Percentiles rank a stretch among this genome's conserved stretches.
These are phyloP conservation scores for Kwoniella botswanensis DNA, from an alignment of 768 basidiomycete genomes.

Conservation along the genomic window DNA sequence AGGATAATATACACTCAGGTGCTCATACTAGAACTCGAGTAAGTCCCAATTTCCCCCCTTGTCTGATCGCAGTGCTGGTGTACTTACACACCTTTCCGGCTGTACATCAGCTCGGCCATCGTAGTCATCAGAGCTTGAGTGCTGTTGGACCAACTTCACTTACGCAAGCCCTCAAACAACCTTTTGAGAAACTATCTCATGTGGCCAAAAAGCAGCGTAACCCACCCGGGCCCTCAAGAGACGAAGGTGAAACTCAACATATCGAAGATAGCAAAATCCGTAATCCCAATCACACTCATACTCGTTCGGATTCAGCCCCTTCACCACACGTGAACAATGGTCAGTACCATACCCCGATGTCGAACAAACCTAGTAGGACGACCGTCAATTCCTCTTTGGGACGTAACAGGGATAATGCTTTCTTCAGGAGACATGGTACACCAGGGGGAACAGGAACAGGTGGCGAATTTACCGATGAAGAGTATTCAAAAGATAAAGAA, in stretches of 20 bases:
- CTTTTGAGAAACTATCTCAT: conserved; percentile 38
- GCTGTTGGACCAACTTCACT: conserved; percentile 23
- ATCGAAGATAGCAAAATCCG: background rate
- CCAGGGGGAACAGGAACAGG: conserved; percentile 6
- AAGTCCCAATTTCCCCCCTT: background rate
- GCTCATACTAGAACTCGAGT: background rate
- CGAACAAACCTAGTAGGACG: conserved; percentile 14
- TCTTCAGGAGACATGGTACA: conserved; percentile 23
- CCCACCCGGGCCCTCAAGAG: background rate
- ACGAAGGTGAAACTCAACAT: conserved; percentile 14
- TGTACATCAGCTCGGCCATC: conserved; percentile 27
- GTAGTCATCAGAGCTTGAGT: conserved; percentile 36
- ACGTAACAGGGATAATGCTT: conserved; percentile 10
- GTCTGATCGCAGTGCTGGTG: background rate
- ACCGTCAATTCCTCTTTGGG: conserved; percentile 5
- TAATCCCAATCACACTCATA: background rate
- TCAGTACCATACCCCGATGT: conserved; percentile 2
- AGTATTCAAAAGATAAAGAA: conserved; percentile 13
- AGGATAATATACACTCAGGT: conserved; percentile 8
- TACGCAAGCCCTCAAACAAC: conserved; percentile 33
- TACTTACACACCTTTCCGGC: conserved; percentile 2
- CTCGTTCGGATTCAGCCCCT: conserved; percentile 3
- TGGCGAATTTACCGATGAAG: conserved; percentile 37
- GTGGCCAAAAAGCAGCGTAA: conserved; percentile 34
- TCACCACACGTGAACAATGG: background rate